Percentiles rank a stretch among this genome's conserved stretches.
These are phyloP conservation scores for Neofusicoccum sp. DNA, from an alignment of 2,329 filamentous ascomycete species.

Conservation along the genomic window DNA sequence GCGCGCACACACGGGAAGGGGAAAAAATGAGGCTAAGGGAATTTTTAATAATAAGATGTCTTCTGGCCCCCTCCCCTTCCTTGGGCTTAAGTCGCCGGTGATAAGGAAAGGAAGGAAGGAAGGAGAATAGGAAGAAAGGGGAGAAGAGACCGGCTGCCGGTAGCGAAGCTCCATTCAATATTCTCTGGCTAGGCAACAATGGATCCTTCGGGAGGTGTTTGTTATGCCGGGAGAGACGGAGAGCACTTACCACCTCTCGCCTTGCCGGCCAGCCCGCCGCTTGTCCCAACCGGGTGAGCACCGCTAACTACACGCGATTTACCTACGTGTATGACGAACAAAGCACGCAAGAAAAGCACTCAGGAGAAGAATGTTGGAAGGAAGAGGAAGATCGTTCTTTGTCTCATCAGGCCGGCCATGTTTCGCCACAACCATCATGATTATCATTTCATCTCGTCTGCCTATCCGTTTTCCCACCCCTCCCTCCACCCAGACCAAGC, in stretches of 20 bases:
- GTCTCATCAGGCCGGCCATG: slow-evolving; percentile 8
- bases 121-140: not conserved
- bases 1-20: not conserved
- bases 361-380: not conserved
- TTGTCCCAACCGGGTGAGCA: no score
- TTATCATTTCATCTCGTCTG: slow-evolving; percentile 15
- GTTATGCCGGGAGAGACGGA: no score
- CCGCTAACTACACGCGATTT: not conserved
- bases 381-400: not conserved
- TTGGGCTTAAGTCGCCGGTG: no score
- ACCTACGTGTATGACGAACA: not conserved
- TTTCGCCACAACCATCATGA: slow-evolving; percentile 6
- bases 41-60: no score
- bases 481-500: not conserved
- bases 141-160: not conserved
- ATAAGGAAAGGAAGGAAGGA: not conserved
- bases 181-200: no score
- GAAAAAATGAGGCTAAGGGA: not conserved
- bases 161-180: not conserved
- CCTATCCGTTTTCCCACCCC: not conserved
- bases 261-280: no score
- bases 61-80: no score
- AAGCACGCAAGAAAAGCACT: not conserved
- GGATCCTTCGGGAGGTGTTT: no score
- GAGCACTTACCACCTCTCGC: no score